Conservation (phyloP, 2,329 filamentous ascomycete genomes). For the Nemania sp. region DNA sequence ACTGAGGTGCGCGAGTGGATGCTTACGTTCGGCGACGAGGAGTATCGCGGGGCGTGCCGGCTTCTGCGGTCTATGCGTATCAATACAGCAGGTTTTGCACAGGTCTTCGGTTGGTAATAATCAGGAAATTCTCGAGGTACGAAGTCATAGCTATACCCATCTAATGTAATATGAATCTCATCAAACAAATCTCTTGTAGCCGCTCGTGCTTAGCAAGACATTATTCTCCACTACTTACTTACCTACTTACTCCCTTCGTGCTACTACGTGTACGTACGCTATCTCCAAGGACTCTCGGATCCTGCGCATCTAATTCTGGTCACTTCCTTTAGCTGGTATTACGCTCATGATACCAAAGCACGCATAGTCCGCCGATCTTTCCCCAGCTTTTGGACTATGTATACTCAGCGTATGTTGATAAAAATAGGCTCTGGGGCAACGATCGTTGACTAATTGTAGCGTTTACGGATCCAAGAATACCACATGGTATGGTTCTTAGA, state of each 20-base stretch:
- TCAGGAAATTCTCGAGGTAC: neutral
- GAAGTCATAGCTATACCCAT: neutral
- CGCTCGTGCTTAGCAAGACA: neutral
- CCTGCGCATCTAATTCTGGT: neutral
- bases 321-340: neutral
- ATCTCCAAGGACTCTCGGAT: neutral
- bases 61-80: slow-evolving; percentile 31
- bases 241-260: neutral
- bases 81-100: slow-evolving; percentile 31
- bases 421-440: slow-evolving; percentile 24
- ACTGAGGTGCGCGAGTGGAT: slow-evolving; percentile 30
- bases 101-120: slow-evolving; percentile 33
- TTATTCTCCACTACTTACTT: neutral
- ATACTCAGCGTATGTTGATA: slow-evolving; percentile 12
- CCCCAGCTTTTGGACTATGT: slow-evolving; percentile 10
- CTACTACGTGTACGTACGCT: neutral
- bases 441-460: neutral
- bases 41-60: slow-evolving; percentile 22
- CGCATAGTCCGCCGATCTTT: slow-evolving; percentile 22
- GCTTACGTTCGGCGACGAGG: slow-evolving; percentile 23
- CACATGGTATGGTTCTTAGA: slow-evolving; percentile 14
- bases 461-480: neutral
- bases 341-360: neutral
- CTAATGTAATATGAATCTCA: slow-evolving; percentile 1
- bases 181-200: neutral